A percentile compares a stretch with the other conserved stretches of the same genome.
These are phyloP conservation scores for Entomortierella lignicola DNA, from an alignment of 192 early-diverging fungal species.

Conservation along the genomic window DNA sequence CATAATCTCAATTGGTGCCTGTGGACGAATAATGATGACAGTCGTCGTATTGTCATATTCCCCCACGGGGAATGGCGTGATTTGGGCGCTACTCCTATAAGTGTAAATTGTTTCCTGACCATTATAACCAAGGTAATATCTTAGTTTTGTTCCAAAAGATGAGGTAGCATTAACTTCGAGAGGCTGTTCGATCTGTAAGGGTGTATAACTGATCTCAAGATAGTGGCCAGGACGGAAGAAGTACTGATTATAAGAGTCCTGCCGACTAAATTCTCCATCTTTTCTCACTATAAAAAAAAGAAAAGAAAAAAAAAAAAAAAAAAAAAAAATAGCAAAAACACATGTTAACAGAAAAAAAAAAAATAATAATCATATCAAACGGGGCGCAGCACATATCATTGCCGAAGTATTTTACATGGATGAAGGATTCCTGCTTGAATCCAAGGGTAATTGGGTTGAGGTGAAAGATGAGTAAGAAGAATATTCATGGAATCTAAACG, in stretches of 20 bases:
- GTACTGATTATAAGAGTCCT: constrained; percentile 18
- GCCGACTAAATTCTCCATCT: neutral
- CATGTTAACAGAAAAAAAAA: neutral
- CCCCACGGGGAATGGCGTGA: constrained; percentile 9
- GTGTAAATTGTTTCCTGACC: neutral
- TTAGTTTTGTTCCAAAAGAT: neutral
- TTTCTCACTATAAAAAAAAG: neutral
- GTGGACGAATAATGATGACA: constrained; percentile 27
- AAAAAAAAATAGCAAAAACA: neutral
- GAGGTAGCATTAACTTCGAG: neutral
- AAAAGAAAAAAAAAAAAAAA: neutral
- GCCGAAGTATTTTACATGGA: too few species aligned
- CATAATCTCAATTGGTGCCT: neutral
- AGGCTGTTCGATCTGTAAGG: constrained; percentile 8
- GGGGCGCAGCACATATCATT: too few species aligned
- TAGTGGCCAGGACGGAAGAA: constrained; percentile 28
- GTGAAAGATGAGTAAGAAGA: neutral
- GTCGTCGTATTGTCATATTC: constrained; percentile 16
- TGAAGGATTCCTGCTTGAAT: neutral
- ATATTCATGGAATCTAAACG: neutral
- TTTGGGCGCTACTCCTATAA: neutral
- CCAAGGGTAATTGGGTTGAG: neutral
- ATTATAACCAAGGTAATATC: constrained; percentile 10
- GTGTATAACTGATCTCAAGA: constrained; percentile 30
- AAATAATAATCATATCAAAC: neutral